Conservation (phyloP, 1,284 basidiomycete genomes). For the Meripilus lineatus region DNA sequence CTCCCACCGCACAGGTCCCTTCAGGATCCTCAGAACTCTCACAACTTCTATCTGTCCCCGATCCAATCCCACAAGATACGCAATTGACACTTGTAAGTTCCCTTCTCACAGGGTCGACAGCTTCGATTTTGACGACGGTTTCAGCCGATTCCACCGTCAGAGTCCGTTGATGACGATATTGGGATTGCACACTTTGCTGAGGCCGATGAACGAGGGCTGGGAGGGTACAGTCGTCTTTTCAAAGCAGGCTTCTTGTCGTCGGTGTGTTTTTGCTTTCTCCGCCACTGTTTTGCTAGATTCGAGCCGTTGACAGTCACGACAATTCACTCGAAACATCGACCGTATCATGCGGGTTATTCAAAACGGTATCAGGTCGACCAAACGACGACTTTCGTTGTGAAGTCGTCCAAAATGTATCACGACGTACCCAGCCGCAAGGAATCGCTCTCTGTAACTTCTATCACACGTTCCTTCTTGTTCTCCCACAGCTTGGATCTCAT, state of each 20-base stretch:
- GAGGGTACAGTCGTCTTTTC: conserved; percentile 13
- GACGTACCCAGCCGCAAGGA: too few relatives aligned
- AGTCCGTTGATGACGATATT: too few relatives aligned
- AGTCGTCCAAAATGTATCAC: too few relatives aligned
- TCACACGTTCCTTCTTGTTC: too few relatives aligned
- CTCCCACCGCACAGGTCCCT: not conserved
- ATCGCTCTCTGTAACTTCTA: too few relatives aligned
- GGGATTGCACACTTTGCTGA: too few relatives aligned
- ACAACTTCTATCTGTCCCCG: not conserved
- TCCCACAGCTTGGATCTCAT: too few relatives aligned
- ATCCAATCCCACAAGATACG: not conserved
- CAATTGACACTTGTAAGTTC: not conserved
- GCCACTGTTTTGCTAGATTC: not conserved
- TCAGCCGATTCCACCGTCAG: too few relatives aligned
- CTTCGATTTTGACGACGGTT: conserved; percentile 7
- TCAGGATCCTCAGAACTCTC: not conserved
- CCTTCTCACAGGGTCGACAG: conserved; percentile 6
- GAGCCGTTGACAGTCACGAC: conserved; percentile 10
- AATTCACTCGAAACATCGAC: conserved; percentile 4
- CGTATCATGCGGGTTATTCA: conserved; percentile 1
- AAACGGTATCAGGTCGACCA: not conserved
- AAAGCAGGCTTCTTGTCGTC: conserved; percentile 6
- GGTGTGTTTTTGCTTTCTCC: conserved; percentile 1
- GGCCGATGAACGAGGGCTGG: not conserved
- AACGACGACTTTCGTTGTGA: not conserved